Evolutionary conservation across 305 asterid species (phyloP), one percentile per base, ranked within the genome.

Genomic region (Fraxinus paxiana): DNA sequence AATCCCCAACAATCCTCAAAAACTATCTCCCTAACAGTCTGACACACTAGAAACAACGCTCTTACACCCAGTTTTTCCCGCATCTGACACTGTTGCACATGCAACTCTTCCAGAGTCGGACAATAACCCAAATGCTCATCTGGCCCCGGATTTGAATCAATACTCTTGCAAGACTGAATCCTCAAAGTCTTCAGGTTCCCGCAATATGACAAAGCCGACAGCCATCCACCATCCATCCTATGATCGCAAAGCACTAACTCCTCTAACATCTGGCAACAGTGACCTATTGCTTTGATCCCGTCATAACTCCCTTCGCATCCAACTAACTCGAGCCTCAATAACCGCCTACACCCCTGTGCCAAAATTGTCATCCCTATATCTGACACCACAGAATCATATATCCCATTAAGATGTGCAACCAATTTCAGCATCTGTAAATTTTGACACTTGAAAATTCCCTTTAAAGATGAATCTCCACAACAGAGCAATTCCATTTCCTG

Each of bases 251-350:
- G 65, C 2, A 89, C 91, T 82, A 94, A 83, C 86, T 94, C 96
- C 85, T 93, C 97, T 33, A 94, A 80, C 98, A 94, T 94, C 72
- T 87, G 91, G 83, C 98, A 94, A 69, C 98, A 93, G 87, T 90
- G 89, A 26, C 98, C 98, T 38, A 94, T 87, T 2, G 98, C 98
- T 87, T 89, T 94, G 76, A 94, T 92, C 86, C 98, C 97, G 81
- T 92, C 97, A 74, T 88, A 94, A 82, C 98, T 93, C 79, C 98
- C 98, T 81, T 93, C 98, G 37, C 97, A 94, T 28, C 98, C 97
- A 10, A 90, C 92, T 24, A 93, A 82, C 87, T 92, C 98, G 15
- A 94, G 91, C 89, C 89, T 94, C 85, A 94, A 73, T 61, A 94
- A 86, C 20, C 98, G 84, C n/a, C 87, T 86, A 78, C 98, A 94